A percentile compares a stretch with the other conserved stretches of the same genome.
phyloP scores from a whole-genome alignment of 257 asterid genomes.

The Solanum stenotomum region DNA sequence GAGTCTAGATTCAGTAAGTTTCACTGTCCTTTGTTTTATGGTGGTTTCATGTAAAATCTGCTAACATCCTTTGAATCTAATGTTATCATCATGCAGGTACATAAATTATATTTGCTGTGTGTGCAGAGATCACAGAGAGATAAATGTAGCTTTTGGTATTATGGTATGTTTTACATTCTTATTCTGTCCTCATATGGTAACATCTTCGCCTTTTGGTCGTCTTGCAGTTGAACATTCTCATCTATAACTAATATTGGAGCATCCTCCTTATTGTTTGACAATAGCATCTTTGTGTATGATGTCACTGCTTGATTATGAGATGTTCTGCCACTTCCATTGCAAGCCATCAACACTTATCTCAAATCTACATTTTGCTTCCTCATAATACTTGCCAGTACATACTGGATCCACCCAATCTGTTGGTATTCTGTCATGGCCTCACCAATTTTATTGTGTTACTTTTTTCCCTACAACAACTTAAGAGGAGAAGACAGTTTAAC shows the following conservation, averaged over 20 bases:
- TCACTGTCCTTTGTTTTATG: background rate
- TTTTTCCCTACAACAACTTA: background rate
- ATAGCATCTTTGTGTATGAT: background rate
- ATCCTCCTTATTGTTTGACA: background rate
- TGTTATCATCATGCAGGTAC: background rate
- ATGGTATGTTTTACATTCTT: background rate
- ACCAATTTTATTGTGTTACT: background rate
- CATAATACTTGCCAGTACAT: background rate
- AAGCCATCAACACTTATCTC: background rate
- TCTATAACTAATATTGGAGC: background rate
- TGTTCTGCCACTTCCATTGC: background rate
- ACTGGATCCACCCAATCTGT: background rate
- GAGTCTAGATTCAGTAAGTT: background rate
- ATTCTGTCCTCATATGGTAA: background rate
- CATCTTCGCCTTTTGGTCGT: background rate
- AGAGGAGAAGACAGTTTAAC: background rate
- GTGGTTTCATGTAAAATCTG: background rate
- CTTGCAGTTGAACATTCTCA: background rate
- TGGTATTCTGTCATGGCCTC: background rate
- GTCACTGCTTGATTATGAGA: background rate
- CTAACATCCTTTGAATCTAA: background rate
- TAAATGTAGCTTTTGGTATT: background rate
- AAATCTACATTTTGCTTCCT: background rate
- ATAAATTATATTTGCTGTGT: background rate
- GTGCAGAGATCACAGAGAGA: background rate